Base-by-base conservation (phyloP, 164 flowering plant species). In the Liquidambar formosana region DNA sequence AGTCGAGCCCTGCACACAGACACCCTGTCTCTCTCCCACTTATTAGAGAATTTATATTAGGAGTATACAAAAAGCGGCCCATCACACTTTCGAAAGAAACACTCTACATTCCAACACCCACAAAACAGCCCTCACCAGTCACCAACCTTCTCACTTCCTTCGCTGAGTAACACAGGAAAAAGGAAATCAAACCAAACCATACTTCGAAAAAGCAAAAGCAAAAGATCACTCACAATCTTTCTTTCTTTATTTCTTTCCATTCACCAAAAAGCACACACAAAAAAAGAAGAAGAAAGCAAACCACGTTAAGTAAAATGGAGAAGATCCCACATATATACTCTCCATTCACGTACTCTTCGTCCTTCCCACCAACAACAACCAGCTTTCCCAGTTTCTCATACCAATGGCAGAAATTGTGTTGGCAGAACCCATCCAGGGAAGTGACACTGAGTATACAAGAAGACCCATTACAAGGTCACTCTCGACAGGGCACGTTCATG, bases 331-430 rank as follows among this genome's bases (percentile, higher is more conserved):
- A 25, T 23, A 56, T 65, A 54, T 49, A 54, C 65, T 43, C 72
- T 59, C 54, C 69, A 61, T 56, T 58, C 71, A 64, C 51, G 48
- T 62, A 64, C 46, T 15, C 14, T 63, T 21, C 38, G 38, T 43
- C 67, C 23, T 12, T 57, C 21, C 51, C 61, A 15, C 22, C 44
- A n/a, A 27, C 10, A 10, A 25, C 59, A 43, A 59, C 15, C 58
- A 56, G 13, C 65, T 62, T 67, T 9, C 21, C 26, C 26, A 16
- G 21, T 4, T 8, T 1, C 6, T 19, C 52, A 22, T 48, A n/a
- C 3, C 75, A 64, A 80, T 80, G 86, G 61, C 84, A 26, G 87
- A 88, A 66, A 84, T 84, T 64, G 79, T 77, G 62, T 71, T 68
- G 33, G 92, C 74, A 33, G 92, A 86, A 4, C 76, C 88, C 45